Conservation (phyloP, 2,329 filamentous ascomycete species). For the Podosphaera leucotricha region DNA sequence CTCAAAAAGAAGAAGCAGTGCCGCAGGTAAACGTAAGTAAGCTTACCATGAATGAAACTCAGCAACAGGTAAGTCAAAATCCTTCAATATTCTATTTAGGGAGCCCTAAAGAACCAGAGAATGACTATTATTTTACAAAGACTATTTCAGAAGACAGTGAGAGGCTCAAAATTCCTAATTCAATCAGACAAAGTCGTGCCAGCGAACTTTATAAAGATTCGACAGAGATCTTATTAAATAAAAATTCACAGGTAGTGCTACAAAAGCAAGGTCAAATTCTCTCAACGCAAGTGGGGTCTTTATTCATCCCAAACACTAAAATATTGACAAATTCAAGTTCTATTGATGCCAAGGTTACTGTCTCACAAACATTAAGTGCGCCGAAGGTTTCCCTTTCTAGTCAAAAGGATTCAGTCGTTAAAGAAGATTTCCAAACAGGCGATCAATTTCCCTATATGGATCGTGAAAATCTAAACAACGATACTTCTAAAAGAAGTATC, state of each 20-base stretch:
- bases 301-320: not conserved
- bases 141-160: not conserved
- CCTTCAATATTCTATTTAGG: not conserved
- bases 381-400: not conserved
- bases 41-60: not conserved
- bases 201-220: not conserved
- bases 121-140: constrained; percentile 9
- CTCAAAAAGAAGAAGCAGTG: not conserved
- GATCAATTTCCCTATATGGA: not conserved
- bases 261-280: too few species aligned
- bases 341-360: not conserved
- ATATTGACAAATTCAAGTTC: not conserved
- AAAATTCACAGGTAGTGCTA: too few species aligned
- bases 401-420: not conserved
- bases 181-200: too few species aligned
- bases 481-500: not conserved
- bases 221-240: not conserved
- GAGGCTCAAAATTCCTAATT: too few species aligned
- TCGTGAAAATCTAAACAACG: not conserved
- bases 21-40: not conserved
- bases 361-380: not conserved
- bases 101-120: constrained; percentile 11
- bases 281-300: too few species aligned
- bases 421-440: not conserved
- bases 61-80: not conserved